Evolutionary conservation across 2,329 filamentous ascomycete species (phyloP), one percentile per base, ranked within the genome.

Genomic region (Sclerotinia sclerotiorum): DNA sequence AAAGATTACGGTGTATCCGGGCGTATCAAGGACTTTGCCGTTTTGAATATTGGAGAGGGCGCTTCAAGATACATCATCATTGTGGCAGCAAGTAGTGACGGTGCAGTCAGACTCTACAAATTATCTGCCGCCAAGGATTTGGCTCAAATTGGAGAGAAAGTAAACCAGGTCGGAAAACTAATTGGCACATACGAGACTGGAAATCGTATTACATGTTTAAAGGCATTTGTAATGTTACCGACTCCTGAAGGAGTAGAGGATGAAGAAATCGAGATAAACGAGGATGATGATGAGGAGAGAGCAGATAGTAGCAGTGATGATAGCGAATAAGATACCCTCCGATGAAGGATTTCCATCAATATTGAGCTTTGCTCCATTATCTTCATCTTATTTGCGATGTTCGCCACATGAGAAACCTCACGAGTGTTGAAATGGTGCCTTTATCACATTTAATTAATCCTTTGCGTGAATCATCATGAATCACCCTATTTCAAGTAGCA

Each of bases 11-110:
- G 88, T n/a, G 88, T 69, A 80, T 93, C 46, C 74, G 95, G 61
- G 78, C 88, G 95, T 64, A 88, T 98, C 78, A 99, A 98, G 81
- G 94, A 97, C 77, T 97, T 98, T 78, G 85, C 88, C 51, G 81
- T 94, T 42, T 77, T 79, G 17, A 69, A 84, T 2, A 68, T 76
- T 24, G 69, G 76, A 79, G 63, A 80, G 51, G 49, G 32, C 5
- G 75, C 69, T 75, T 79, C 68, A 73, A 79, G 74, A 75, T 81
- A 76, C 70, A 84, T 84, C 68, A 81, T 90, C 70, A 79, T 97
- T 54, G 83, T 92, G 6, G 88, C 92, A 8, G 93, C 86, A 8
- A 90, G 92, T 79, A 98, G 94, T 77, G 93, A 97, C 74, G 95
- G 95, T 44, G 86, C 88, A 62, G 81, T 97, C n/a, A 87, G 92